Base-by-base conservation (phyloP, 306 rosid genomes). In the Luffa acutangula region DNA sequence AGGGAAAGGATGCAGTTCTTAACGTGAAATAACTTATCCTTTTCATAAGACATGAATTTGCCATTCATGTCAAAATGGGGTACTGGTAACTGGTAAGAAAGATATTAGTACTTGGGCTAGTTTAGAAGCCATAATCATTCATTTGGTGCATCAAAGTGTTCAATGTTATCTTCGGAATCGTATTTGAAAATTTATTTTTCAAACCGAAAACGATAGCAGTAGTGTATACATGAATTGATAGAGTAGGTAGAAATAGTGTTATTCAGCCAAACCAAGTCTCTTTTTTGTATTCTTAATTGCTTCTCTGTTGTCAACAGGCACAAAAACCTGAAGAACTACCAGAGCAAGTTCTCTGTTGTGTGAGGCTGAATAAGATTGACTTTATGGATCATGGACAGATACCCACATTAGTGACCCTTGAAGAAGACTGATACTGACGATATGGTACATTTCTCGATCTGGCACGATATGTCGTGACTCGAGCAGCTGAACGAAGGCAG, bases 281-380 rank as follows among this genome's bases (percentile, higher is more conserved):
- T 59, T 62, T 60, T 78, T 21, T 8, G 39, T 21, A 34, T 49
- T 58, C 12, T 20, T 21, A 63, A 5, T 60, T 43, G 72, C 42
- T 51, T 37, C 10, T 63, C 12, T 64, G 81, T 6, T 79, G 58
- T 51, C 66, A 62, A 11, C 88, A 94, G 98, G 97, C 98, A 84
- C 98, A 94, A 84, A 94, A 94, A 80, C 85, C 80, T 82, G 97
- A 94, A 84, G 97, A 94, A 84, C 81, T 94, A 81, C 98, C 98
- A 4, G 98, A 94, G 79, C 83, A 92, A 85, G 97, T 90, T 11
- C 79, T 94, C 49, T 92, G 98, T 80, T 92, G 97, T 79, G 81
- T 91, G 85, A 59, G 95, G 15, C 84, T 94, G 91, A 89, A 94
- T 42, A 89, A 87, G 86, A 82, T 92, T 80, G 97, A 92, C 78